These are phyloP conservation scores for Hypholoma sublateritium DNA, from an alignment of 768 basidiomycete species.

Conservation along the genomic window DNA sequence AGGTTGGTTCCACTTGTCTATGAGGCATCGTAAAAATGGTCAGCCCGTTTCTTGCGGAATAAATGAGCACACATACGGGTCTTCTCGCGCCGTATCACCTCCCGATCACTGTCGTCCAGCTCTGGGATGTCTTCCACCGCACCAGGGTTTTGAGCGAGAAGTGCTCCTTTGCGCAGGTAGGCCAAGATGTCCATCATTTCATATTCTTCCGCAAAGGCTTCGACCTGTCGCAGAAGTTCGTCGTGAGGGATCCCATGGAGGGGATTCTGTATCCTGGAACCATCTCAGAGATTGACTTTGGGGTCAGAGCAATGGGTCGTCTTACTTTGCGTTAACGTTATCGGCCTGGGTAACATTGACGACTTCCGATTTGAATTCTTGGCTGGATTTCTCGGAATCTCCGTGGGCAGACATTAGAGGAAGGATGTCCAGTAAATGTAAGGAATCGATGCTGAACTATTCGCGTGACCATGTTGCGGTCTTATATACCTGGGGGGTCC, in stretches of 20 bases:
- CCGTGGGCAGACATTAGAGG: conserved; percentile 9
- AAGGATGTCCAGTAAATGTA: no score
- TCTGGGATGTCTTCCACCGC: conserved; percentile 36
- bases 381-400: conserved; percentile 12
- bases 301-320: background rate
- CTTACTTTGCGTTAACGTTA: conserved; percentile 26
- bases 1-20: conserved; percentile 45
- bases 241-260: conserved; percentile 54
- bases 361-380: conserved; percentile 11
- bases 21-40: background rate
- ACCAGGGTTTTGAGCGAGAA: conserved; percentile 65
- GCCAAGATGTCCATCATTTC: conserved; percentile 38
- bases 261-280: conserved; percentile 35
- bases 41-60: background rate
- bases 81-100: conserved; percentile 35
- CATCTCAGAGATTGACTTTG: background rate
- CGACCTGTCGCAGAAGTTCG: conserved; percentile 57
- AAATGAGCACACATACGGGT: conserved; percentile 27
- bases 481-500: background rate
- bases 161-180: conserved; percentile 63
- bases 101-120: conserved; percentile 31
- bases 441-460: background rate
- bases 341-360: conserved; percentile 12
- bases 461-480: background rate
- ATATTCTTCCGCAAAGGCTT: conserved; percentile 53